Evolutionary conservation across 495 filamentous ascomycete genomes (phyloP).

Genomic region (Aspergillus steynii): DNA sequence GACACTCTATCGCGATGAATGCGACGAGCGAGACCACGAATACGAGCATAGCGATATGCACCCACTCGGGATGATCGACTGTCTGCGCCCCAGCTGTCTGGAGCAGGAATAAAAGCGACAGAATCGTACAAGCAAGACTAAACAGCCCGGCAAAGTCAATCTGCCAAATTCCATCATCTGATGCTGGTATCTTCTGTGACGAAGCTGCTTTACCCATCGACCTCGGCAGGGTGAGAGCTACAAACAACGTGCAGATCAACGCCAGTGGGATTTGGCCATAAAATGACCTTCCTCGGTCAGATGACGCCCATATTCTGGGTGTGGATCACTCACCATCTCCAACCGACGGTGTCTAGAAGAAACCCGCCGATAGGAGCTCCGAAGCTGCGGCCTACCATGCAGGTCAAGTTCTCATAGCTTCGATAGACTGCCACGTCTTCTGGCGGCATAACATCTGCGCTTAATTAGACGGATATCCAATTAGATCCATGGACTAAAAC

Average conservation of each 20-base stretch:
- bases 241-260: constrained; percentile 22
- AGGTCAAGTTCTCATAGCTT: constrained; percentile 29
- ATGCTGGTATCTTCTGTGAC: neutral
- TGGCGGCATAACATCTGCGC: constrained; percentile 26
- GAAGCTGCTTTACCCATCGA: neutral
- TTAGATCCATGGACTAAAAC: neutral
- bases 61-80: neutral
- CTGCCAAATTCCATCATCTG: constrained; percentile 6
- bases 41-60: neutral
- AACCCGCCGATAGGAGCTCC: constrained; percentile 32
- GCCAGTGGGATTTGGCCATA: constrained; percentile 30
- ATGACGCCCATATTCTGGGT: neutral
- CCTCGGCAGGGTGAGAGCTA: constrained; percentile 17
- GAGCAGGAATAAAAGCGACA: constrained; percentile 16
- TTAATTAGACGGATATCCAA: neutral
- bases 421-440: constrained; percentile 27
- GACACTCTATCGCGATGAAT: constrained; percentile 29
- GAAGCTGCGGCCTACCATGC: constrained; percentile 25
- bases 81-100: constrained; percentile 1
- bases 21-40: constrained; percentile 12
- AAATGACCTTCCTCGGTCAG: constrained; percentile 26
- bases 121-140: constrained; percentile 15
- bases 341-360: constrained; percentile 28
- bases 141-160: constrained; percentile 25
- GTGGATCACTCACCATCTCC: constrained; percentile 28